phyloP scores from a whole-genome alignment of 164 flowering plant species.

The Dillenia suffruticosa region DNA sequence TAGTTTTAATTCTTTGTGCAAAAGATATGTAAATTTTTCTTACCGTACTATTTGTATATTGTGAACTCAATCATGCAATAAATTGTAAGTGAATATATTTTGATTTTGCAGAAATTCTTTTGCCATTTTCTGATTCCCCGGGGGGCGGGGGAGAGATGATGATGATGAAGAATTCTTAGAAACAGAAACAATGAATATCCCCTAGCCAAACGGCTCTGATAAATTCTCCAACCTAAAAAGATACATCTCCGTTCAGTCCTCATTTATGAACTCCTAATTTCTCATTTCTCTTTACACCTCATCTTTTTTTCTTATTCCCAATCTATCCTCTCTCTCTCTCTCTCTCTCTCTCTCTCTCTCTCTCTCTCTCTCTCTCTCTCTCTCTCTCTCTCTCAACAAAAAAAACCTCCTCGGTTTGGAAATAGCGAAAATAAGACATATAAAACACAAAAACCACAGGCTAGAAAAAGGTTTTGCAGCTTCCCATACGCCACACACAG shows the following conservation, averaged over 20 bases:
- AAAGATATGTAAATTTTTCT: too few relatives aligned
- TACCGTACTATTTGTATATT: too few relatives aligned
- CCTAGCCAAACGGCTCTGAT: slow-evolving; percentile 21
- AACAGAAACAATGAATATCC: slow-evolving; percentile 31
- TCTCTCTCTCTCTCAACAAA: slow-evolving; percentile 4
- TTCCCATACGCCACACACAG: slow-evolving; percentile 17
- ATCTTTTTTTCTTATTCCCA: slow-evolving; percentile 11
- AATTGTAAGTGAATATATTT: not conserved
- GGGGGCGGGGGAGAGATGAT: too few relatives aligned
- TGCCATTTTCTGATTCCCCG: slow-evolving; percentile 2
- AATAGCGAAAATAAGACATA: not conserved
- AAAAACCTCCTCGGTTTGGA: not conserved
- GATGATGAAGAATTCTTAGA: not conserved
- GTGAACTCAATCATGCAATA: too few relatives aligned
- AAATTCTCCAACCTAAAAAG: slow-evolving; percentile 21
- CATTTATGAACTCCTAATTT: slow-evolving; percentile 20
- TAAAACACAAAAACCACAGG: not conserved
- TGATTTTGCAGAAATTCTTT: not conserved
- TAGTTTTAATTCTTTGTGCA: too few relatives aligned
- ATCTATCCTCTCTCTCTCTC: slow-evolving; percentile 7
- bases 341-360: slow-evolving; percentile 11
- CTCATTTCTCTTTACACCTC: not conserved
- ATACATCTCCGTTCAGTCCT: slow-evolving; percentile 3
- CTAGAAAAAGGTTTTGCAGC: not conserved
- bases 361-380: slow-evolving; percentile 10